A percentile compares a stretch with the other conserved stretches of the same genome.
These are phyloP conservation scores for Aspergillus fumigatus DNA, from an alignment of 2,329 filamentous ascomycete species.

Conservation along the genomic window DNA sequence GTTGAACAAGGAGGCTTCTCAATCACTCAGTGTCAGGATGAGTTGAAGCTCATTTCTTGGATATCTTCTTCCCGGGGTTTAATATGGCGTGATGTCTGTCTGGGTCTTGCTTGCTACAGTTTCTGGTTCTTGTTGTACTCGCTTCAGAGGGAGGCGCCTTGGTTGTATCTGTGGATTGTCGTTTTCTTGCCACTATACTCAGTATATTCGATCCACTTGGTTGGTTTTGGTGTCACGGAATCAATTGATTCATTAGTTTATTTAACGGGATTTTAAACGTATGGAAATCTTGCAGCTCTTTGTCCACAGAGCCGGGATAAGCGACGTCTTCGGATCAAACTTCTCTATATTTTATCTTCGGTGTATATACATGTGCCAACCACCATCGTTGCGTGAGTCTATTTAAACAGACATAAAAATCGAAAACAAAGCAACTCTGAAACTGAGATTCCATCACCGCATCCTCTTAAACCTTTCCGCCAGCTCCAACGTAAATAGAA, in stretches of 20 bases:
- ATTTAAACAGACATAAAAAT: not conserved
- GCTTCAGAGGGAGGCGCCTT: not conserved
- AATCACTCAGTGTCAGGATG: not conserved
- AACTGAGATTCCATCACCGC: conserved; percentile 2
- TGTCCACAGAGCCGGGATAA: not conserved
- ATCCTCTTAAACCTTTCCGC: conserved; percentile 33
- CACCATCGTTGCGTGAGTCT: not conserved
- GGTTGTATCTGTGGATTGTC: not conserved
- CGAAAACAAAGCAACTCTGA: not conserved
- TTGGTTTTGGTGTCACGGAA: conserved; percentile 3
- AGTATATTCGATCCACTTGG: not conserved
- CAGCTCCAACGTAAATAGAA: conserved; percentile 72
- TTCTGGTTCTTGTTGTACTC: not conserved
- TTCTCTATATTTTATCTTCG: not conserved
- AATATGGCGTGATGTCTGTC: conserved; percentile 8
- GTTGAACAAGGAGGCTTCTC: not conserved
- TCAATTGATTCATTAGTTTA: conserved; percentile 2
- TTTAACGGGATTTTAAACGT: not conserved
- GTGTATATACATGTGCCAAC: not conserved
- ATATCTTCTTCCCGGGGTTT: conserved; percentile 11
- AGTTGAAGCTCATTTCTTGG: conserved; percentile 1
- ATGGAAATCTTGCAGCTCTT: not conserved
- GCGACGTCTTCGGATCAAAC: not conserved
- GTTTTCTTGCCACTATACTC: not conserved
- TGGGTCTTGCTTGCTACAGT: not conserved